These are phyloP conservation scores for Herpetomonas muscarum DNA, from an alignment of 208 protist genomes.

Conservation along the genomic window DNA sequence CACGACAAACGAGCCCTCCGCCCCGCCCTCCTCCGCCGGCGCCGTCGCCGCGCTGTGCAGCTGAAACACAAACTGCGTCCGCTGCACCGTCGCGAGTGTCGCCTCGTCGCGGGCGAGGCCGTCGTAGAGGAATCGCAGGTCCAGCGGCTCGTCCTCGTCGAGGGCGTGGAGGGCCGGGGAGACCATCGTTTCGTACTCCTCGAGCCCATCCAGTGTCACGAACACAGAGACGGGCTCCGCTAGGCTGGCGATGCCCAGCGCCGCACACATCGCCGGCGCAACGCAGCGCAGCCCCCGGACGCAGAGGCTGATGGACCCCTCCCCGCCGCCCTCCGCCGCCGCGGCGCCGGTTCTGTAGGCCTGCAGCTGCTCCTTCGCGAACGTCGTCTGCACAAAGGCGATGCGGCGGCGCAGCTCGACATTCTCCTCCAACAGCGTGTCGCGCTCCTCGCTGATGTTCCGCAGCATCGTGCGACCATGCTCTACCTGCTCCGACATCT, in stretches of 20 bases:
- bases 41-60: constrained; percentile 34
- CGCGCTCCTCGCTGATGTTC: constrained; percentile 53
- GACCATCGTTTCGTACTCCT: constrained; percentile 76
- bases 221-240: constrained; percentile 45
- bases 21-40: neutral
- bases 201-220: constrained; percentile 69
- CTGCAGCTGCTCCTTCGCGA: constrained; percentile 85
- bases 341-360: constrained; percentile 42
- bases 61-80: constrained; percentile 67
- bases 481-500: constrained; percentile 63
- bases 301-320: constrained; percentile 50
- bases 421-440: constrained; percentile 78
- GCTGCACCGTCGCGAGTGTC: constrained; percentile 46
- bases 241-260: constrained; percentile 30
- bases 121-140: constrained; percentile 70
- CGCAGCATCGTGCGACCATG: constrained; percentile 28
- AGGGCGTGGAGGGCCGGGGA: constrained; percentile 58
- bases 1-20: constrained; percentile 19
- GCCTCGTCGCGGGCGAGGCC: constrained; percentile 49
- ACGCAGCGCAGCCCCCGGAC: constrained; percentile 39
- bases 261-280: constrained; percentile 20
- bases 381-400: constrained; percentile 77
- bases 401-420: constrained; percentile 69
- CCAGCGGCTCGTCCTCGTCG: constrained; percentile 35
- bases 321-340: constrained; percentile 13